Base-by-base conservation (phyloP, 345 rosid species). In the Pugionium dolabratum region DNA sequence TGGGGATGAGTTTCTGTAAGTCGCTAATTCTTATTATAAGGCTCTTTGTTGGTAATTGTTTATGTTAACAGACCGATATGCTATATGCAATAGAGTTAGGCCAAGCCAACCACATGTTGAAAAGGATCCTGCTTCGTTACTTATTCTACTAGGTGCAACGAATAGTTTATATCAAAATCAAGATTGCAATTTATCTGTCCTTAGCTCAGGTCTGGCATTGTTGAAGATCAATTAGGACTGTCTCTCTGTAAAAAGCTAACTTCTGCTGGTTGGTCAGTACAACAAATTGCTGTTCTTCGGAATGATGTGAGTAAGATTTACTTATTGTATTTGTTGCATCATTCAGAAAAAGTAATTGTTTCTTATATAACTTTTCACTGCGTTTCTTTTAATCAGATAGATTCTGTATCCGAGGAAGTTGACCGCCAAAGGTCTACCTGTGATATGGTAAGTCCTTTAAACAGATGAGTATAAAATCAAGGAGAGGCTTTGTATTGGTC, bases 1-100 rank as follows among this genome's bases (percentile, higher is more conserved):
- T 31, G 97, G 97, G 7, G 96, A 94, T 83, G 99, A 94, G 95
- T 85, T 94, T 80, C 86, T 94, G 99, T 94, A 90, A 83, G 99
- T 84, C 78, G 30, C 3, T 53, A 37, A 55, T 40, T 62, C 62
- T 74, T 56, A 31, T 28, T n/a, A 32, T 45, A n/a, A 2, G 72
- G 43, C 36, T 73, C 53, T n/a, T 7, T 5, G 30, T 26, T 34
- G 31, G 5, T 11, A 54, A 2, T 3, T 53, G 4, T 6, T 2
- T 35, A 2, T 11, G 32, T 34, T 40, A 41, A 53, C 6, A 70
- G 56, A 46, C 51, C 41, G 52, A 6, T 58, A 6, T 56, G 25
- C 7, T 28, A 67, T 37, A 47, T 39, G 47, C 50, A 40, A 28
- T 52, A 37, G 41, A 53, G 41, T 44, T 36, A 61, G 18, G 2